These are phyloP conservation scores for Crithidia bombi DNA, from an alignment of 208 protist species.

Conservation along the genomic window DNA sequence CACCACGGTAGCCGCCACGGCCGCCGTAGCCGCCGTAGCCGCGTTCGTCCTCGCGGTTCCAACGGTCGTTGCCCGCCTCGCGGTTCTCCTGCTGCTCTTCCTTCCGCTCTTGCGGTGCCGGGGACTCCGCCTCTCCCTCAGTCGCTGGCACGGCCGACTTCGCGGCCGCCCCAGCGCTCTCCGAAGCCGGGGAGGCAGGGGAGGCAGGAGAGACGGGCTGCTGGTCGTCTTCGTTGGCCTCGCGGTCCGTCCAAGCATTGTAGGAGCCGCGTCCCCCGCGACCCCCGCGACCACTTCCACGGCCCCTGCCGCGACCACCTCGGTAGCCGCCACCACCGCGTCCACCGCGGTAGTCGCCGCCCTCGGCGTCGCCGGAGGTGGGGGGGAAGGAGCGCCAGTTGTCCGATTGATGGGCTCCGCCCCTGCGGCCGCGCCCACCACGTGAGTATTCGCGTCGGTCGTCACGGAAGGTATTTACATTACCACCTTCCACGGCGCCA, in stretches of 20 bases:
- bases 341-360: slow-evolving; percentile 23
- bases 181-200: too few relatives aligned
- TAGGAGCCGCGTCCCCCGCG: slow-evolving; percentile 28
- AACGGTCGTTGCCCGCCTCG: slow-evolving; percentile 18
- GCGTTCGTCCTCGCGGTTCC: slow-evolving; percentile 32
- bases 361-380: slow-evolving; percentile 21
- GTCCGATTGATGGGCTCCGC: slow-evolving; percentile 42
- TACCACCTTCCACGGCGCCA: slow-evolving; percentile 43
- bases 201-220: background rate
- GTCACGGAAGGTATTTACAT: slow-evolving; percentile 42
- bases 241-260: slow-evolving; percentile 28
- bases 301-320: slow-evolving; percentile 18
- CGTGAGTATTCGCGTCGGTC: slow-evolving; percentile 50
- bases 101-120: slow-evolving; percentile 5
- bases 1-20: slow-evolving; percentile 26
- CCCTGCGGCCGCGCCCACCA: slow-evolving; percentile 44
- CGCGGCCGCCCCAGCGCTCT: too few relatives aligned
- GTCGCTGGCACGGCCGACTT: background rate
- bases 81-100: slow-evolving; percentile 7
- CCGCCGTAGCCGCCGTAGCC: slow-evolving; percentile 20
- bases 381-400: slow-evolving; percentile 49
- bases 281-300: slow-evolving; percentile 28
- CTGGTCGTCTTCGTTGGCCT: slow-evolving; percentile 20
- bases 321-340: slow-evolving; percentile 27
- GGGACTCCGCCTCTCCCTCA: slow-evolving; percentile 14